phyloP scores from a whole-genome alignment of 495 filamentous ascomycete species.

The Aspergillus nidulans region DNA sequence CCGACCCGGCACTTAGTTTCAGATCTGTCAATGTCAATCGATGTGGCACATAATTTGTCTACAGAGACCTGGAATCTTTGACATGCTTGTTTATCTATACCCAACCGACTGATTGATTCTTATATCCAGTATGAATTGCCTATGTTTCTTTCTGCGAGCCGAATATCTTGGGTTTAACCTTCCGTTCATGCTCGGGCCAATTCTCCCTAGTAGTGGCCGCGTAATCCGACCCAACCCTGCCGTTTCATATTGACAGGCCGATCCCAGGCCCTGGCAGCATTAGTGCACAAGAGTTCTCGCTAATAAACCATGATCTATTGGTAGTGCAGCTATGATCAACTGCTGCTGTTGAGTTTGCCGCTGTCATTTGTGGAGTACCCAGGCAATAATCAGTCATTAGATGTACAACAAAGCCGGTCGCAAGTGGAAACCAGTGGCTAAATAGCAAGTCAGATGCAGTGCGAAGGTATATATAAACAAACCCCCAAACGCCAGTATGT shows the following conservation, averaged over 20 bases:
- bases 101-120: background rate
- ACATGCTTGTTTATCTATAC: background rate
- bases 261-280: background rate
- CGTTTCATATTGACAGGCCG: constrained; percentile 6
- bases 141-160: background rate
- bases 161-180: background rate
- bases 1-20: constrained; percentile 1
- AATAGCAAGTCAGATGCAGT: background rate
- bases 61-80: background rate
- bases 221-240: constrained; percentile 7
- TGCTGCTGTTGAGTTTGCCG: too few species aligned
- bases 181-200: background rate
- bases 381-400: background rate
- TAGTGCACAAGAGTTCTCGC: background rate
- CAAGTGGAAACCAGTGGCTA: background rate
- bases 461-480: background rate
- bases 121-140: background rate
- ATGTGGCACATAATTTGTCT: background rate
- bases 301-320: too few species aligned
- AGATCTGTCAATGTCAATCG: too few species aligned
- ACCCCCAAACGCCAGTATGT: background rate
- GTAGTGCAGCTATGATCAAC: too few species aligned
- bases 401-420: background rate
- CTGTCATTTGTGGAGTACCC: too few species aligned
- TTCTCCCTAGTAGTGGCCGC: background rate